Base-by-base conservation (phyloP, 2,329 filamentous ascomycete genomes). In the Pseudocercospora cruenta region DNA sequence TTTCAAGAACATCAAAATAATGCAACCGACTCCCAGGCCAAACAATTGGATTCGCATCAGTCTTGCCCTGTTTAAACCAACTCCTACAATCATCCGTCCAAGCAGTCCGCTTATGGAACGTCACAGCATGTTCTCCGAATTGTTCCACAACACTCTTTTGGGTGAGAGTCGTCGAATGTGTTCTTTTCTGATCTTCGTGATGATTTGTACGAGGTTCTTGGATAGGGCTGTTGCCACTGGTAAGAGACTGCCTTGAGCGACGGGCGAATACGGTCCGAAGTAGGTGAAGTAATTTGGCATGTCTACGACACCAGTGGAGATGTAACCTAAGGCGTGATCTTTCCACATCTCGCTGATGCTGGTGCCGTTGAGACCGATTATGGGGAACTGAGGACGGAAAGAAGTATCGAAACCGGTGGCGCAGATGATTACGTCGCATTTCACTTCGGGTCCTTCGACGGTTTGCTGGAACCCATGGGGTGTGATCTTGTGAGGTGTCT, bases 371-470 rank as follows among this genome's bases (percentile, higher is more conserved):
- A 80, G 69, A 81, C 81, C 74, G 19, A 75, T 71, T 47, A 80
- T 66, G 0, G 72, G 69, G 53, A 74, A 80, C 2, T 67, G 71
- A 10, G 78, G 79, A 7, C 65, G 68, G 49, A 76, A 77, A 16
- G 74, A 75, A 19, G 76, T 74, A 59, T 80, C 75, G 60, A 79
- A 80, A 5, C 79, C 78, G 5, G 78, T 80, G 0, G 76, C 76
- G 64, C 78, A 80, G 63, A 79, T 87, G 2, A 91, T 80, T 3
- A 77, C 74, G 63, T 82, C 80, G 51, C 82, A 73, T 31, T 76
- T 72, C 59, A 79, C 65, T 39, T 59, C 58, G 65, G 55, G 10
- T 51, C 65, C 10, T 49, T 31, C 1, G 65, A 16, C 26, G 58
- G 60, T 53, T 3, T 51, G 45, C 14, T 62, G 6, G 10, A 67